These are phyloP conservation scores for Lipomyces orientalis DNA, from an alignment of 805 yeast species.

Conservation along the genomic window DNA sequence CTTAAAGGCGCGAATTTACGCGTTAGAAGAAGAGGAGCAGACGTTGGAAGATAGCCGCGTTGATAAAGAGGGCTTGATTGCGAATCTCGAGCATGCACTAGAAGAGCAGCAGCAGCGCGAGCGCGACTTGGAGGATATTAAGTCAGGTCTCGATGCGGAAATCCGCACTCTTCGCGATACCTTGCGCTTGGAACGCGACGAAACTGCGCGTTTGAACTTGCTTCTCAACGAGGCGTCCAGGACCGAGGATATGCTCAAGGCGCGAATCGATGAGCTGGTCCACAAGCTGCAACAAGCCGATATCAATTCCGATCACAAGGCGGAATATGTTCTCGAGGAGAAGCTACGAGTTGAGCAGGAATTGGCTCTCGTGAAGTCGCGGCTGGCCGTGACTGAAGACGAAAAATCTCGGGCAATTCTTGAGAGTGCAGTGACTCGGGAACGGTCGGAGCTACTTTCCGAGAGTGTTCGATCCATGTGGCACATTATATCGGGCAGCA, in stretches of 20 bases:
- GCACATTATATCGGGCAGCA: slow-evolving; percentile 6
- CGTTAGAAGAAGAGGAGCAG: slow-evolving; percentile 54
- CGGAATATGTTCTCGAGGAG: slow-evolving; percentile 6
- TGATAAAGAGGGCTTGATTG: slow-evolving; percentile 32
- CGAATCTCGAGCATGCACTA: slow-evolving; percentile 29
- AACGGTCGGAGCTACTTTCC: slow-evolving; percentile 1
- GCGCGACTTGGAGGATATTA: slow-evolving; percentile 32
- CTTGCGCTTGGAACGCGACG: slow-evolving; percentile 22
- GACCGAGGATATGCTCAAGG: neutral
- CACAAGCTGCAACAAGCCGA: slow-evolving; percentile 8
- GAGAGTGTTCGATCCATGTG: slow-evolving; percentile 7
- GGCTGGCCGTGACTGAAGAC: slow-evolving; percentile 16
- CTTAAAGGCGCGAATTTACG: slow-evolving; percentile 53
- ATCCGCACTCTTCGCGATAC: slow-evolving; percentile 28
- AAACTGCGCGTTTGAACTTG: neutral
- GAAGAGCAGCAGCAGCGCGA: slow-evolving; percentile 46
- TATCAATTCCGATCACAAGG: neutral
- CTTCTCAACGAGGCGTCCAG: neutral
- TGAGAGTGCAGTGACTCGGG: slow-evolving; percentile 1
- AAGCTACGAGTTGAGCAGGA: slow-evolving; percentile 16
- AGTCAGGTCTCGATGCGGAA: slow-evolving; percentile 25
- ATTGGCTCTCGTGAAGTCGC: slow-evolving; percentile 9
- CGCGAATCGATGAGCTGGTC: neutral
- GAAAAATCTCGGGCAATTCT: slow-evolving; percentile 5
- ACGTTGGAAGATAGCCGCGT: slow-evolving; percentile 27